Conservation (phyloP, 2,329 filamentous ascomycete species). For the Pseudocercospora macadamiae region DNA sequence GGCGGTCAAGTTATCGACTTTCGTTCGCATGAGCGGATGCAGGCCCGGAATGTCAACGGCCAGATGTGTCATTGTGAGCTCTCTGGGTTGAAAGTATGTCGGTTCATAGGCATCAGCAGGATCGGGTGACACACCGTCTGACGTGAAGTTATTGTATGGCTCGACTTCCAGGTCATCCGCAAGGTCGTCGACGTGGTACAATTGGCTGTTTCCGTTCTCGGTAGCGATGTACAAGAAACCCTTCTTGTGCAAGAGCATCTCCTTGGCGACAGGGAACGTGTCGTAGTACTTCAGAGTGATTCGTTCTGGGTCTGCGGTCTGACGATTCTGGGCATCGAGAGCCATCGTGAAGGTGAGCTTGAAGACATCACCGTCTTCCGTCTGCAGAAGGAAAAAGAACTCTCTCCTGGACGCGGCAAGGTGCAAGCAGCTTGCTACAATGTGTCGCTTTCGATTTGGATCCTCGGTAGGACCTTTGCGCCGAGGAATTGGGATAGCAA, state of each 20-base stretch:
- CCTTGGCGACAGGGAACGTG: constrained; percentile 85
- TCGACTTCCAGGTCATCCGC: constrained; percentile 89
- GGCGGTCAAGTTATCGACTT: constrained; percentile 84
- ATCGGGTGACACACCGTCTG: constrained; percentile 69
- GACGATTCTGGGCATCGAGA: constrained; percentile 75
- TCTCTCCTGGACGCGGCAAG: constrained; percentile 78
- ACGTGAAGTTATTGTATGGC: constrained; percentile 56
- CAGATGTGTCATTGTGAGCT: constrained; percentile 69
- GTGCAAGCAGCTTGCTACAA: constrained; percentile 94
- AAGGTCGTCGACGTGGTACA: constrained; percentile 97
- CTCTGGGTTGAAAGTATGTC: constrained; percentile 81
- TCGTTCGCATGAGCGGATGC: constrained; percentile 89
- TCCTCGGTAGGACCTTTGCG: constrained; percentile 88
- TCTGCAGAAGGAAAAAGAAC: constrained; percentile 96
- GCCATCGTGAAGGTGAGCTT: constrained; percentile 93
- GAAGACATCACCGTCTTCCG: constrained; percentile 97
- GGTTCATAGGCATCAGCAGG: constrained; percentile 72
- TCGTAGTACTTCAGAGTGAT: constrained; percentile 98
- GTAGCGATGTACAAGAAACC: constrained; percentile 92
- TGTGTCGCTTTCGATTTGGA: constrained; percentile 82
- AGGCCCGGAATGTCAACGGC: constrained; percentile 63
- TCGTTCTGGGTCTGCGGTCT: constrained; percentile 77
- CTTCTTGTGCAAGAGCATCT: constrained; percentile 89
- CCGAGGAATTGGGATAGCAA: constrained; percentile 85
- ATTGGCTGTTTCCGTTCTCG: constrained; percentile 89